These are phyloP conservation scores for Wallacemonas sp. DNA, from an alignment of 208 protist genomes.

Conservation along the genomic window DNA sequence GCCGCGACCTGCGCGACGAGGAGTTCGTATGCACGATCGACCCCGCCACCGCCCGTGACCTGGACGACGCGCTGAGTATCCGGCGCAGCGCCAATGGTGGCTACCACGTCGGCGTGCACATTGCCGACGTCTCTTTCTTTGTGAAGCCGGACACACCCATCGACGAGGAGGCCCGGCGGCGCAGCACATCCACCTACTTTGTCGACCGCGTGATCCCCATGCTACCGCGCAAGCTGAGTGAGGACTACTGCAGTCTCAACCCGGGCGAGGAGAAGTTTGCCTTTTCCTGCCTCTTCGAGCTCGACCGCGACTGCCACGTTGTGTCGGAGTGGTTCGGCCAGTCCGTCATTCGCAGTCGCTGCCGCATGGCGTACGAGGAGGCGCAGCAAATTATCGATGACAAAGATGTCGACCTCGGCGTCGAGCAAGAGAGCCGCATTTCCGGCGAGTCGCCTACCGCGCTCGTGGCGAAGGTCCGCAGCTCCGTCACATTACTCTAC, in stretches of 20 bases:
- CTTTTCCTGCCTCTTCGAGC: slow-evolving; percentile 86
- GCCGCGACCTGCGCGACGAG: slow-evolving; percentile 66
- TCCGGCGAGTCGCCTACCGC: slow-evolving; percentile 15
- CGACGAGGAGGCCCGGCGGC: slow-evolving; percentile 84
- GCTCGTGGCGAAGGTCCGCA: slow-evolving; percentile 33
- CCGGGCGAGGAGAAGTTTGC: slow-evolving; percentile 83
- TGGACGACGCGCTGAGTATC: slow-evolving; percentile 91
- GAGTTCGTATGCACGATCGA: slow-evolving; percentile 91
- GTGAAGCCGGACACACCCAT: slow-evolving; percentile 66
- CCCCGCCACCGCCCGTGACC: slow-evolving; percentile 80
- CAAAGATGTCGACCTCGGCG: slow-evolving; percentile 29
- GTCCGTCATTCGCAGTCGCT: slow-evolving; percentile 88
- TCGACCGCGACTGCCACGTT: slow-evolving; percentile 68
- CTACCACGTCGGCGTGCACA: slow-evolving; percentile 94
- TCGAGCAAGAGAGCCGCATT: slow-evolving; percentile 24
- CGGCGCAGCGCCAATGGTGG: slow-evolving; percentile 27
- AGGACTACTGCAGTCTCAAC: slow-evolving; percentile 90
- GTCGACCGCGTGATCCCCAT: slow-evolving; percentile 90
- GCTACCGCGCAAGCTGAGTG: slow-evolving; percentile 88
- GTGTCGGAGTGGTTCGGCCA: slow-evolving; percentile 85
- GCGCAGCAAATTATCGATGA: slow-evolving; percentile 80
- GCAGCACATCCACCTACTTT: slow-evolving; percentile 89
- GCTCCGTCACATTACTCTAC: slow-evolving; percentile 57
- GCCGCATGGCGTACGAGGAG: slow-evolving; percentile 82
- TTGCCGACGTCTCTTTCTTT: slow-evolving; percentile 94